Evolutionary conservation across 2,329 filamentous ascomycete genomes (phyloP), one percentile per base, ranked within the genome.

Genomic region (Fusarium fujikuroi): DNA sequence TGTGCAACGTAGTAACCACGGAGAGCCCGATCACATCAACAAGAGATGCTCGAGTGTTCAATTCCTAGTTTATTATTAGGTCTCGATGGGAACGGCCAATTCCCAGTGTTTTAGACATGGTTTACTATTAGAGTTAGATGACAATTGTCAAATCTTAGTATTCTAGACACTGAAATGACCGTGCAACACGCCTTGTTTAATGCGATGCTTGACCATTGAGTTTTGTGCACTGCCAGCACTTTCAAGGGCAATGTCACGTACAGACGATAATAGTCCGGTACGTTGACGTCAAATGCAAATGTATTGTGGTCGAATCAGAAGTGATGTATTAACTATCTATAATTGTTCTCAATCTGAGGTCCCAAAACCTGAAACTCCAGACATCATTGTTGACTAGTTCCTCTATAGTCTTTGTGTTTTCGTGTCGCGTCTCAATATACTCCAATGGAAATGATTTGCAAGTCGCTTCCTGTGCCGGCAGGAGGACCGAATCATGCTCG

Each of bases 311-410:
- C 6, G 19, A 58, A 18, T 60, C 47, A 32, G 44, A 52, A 65
- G 56, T 61, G 49, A 37, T 68, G 39, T 53, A 74, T 73, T 74
- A 71, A 73, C 39, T 68, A 60, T 74, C 54, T 74, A 69, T 72
- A 42, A 28, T 47, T 68, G 42, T 59, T 59, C 42, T 57, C 71
- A 74, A 69, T 73, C 43, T 72, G 71, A 72, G 36, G 50, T 59
- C 39, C 49, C 54, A 47, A 46, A 54, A 37, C 44, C 44, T 58
- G 59, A 71, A 74, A 64, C 66, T 70, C 62, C 70, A 56, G 58
- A 42, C 62, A 54, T 63, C 58, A 47, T 56, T 64, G 30, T 56
- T 57, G 57, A 60, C 59, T 56, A 64, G 58, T 54, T 42, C 54
- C 34, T 72, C 63, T 73, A 66, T 72, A 72, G 30, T 47, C 46